Evolutionary conservation across 176 grass and related monocot genomes (phyloP).

Genomic region (Zoysia pacifica): DNA sequence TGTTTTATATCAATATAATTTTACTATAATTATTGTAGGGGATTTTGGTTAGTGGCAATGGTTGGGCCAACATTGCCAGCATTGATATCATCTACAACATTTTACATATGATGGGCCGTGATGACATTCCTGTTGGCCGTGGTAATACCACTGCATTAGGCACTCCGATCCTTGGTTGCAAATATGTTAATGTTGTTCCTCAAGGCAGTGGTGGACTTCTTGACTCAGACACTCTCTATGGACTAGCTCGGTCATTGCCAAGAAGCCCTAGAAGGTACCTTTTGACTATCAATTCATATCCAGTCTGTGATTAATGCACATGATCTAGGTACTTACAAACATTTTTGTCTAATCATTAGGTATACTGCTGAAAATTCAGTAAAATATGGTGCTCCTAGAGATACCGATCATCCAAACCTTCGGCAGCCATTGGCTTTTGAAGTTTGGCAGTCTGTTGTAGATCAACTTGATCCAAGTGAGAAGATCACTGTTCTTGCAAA

Average conservation of each 20-base stretch:
- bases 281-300: neutral
- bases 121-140: constrained; percentile 71
- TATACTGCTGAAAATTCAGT: constrained; percentile 78
- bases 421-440: constrained; percentile 74
- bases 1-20: neutral
- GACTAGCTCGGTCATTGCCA: constrained; percentile 58
- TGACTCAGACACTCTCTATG: constrained; percentile 74
- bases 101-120: constrained; percentile 84
- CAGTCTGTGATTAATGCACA: neutral
- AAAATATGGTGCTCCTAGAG: constrained; percentile 67
- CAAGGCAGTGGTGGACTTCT: constrained; percentile 63
- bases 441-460: constrained; percentile 64
- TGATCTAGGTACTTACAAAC: neutral
- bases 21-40: constrained; percentile 33
- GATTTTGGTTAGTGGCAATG: constrained; percentile 65
- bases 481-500: constrained; percentile 64
- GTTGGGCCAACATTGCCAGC: constrained; percentile 71
- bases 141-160: constrained; percentile 61
- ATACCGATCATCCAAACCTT: constrained; percentile 59
- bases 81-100: constrained; percentile 70
- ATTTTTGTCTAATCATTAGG: constrained; percentile 26
- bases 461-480: constrained; percentile 36
- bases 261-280: constrained; percentile 66
- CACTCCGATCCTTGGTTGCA: constrained; percentile 51
- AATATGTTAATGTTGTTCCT: constrained; percentile 60